Evolutionary conservation across 805 yeast species (phyloP).

Genomic region (Kluyveromyces siamensis): DNA sequence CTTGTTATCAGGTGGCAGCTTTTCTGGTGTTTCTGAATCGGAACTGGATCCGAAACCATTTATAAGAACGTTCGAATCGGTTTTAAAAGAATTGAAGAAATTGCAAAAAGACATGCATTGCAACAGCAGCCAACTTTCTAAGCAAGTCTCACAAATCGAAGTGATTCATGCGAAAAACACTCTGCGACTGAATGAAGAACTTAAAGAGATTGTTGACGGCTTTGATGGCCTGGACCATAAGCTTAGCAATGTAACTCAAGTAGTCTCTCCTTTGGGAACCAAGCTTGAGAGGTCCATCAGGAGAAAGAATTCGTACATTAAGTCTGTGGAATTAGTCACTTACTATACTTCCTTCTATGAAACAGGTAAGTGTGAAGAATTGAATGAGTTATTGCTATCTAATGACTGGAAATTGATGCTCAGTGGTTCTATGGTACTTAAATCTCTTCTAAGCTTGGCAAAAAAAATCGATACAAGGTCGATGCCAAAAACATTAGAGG

Average conservation of each 20-base stretch:
- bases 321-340: slow-evolving; percentile 62
- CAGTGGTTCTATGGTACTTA: slow-evolving; percentile 57
- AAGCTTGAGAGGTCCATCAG: slow-evolving; percentile 57
- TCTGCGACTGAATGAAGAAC: slow-evolving; percentile 28
- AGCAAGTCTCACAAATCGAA: slow-evolving; percentile 53
- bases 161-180: slow-evolving; percentile 61
- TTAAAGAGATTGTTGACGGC: slow-evolving; percentile 14
- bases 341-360: slow-evolving; percentile 71
- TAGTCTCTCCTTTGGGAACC: slow-evolving; percentile 63
- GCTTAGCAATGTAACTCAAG: slow-evolving; percentile 41
- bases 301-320: slow-evolving; percentile 63
- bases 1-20: slow-evolving; percentile 4
- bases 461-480: slow-evolving; percentile 52
- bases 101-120: slow-evolving; percentile 47
- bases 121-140: slow-evolving; percentile 43
- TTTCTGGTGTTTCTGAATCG: slow-evolving; percentile 6
- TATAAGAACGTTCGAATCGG: slow-evolving; percentile 85
- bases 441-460: slow-evolving; percentile 56
- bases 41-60: slow-evolving; percentile 85
- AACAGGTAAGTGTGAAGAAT: slow-evolving; percentile 37
- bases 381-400: slow-evolving; percentile 47
- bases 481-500: slow-evolving; percentile 33
- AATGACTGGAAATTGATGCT: slow-evolving; percentile 43
- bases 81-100: slow-evolving; percentile 59
- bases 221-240: slow-evolving; percentile 22